A percentile compares a stretch with the other conserved stretches of the same genome.
These are phyloP conservation scores for Escovopsis sp. DNA, from an alignment of 2,329 filamentous ascomycete genomes.

Conservation along the genomic window DNA sequence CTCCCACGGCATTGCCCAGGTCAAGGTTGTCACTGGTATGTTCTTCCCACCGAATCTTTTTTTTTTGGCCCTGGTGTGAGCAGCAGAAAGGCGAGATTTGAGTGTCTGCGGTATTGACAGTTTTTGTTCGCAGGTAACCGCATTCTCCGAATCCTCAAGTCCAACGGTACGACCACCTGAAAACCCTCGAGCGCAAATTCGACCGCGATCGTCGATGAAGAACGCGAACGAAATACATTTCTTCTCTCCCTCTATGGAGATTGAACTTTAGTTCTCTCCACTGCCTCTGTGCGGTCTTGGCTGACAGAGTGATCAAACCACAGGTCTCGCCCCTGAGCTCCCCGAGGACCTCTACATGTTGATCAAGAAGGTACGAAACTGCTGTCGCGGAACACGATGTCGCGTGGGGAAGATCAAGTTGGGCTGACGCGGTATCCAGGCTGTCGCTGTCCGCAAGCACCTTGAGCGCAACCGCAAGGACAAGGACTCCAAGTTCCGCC, in stretches of 20 bases:
- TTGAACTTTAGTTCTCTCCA: constrained; percentile 12
- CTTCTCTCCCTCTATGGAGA: constrained; percentile 13
- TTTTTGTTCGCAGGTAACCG: constrained; percentile 66
- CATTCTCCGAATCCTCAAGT: constrained; percentile 98
- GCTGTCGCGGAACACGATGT: background rate
- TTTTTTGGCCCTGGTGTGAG: too few species aligned
- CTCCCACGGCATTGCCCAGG: constrained; percentile 94
- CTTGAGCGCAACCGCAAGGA: constrained; percentile 99
- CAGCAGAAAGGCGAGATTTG: background rate
- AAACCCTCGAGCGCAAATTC: constrained; percentile 6
- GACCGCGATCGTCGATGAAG: constrained; percentile 10
- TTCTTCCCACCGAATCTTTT: constrained; percentile 7
- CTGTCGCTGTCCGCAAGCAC: constrained; percentile 98
- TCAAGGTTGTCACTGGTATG: constrained; percentile 93
- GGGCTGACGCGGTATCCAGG: constrained; percentile 32
- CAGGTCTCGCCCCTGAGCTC: constrained; percentile 95
- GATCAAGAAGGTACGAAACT: constrained; percentile 86
- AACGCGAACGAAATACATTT: constrained; percentile 4
- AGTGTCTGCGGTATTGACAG: constrained; percentile 20
- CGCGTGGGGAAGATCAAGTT: background rate
- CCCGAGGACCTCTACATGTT: constrained; percentile 99
- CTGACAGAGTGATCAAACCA: constrained; percentile 75
- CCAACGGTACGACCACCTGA: constrained; percentile 63
- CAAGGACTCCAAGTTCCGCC: constrained; percentile 99
- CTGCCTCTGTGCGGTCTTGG: constrained; percentile 81